phyloP scores from a whole-genome alignment of 352 stramenopile species.

The Pythium insidiosum region DNA sequence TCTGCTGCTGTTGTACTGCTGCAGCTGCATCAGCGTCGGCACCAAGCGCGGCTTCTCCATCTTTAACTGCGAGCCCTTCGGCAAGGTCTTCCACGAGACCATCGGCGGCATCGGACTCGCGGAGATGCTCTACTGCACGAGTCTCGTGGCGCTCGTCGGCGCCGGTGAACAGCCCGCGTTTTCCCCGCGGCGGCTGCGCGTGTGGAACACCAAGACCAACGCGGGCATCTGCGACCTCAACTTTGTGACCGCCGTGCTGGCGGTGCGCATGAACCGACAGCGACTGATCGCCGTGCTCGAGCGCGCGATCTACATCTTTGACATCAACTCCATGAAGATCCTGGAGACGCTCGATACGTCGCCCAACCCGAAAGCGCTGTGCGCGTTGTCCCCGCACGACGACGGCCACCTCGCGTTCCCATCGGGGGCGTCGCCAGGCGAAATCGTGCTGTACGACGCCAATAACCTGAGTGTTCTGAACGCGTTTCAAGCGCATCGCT shows the following conservation, averaged over 20 bases:
- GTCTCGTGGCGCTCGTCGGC: constrained; percentile 87
- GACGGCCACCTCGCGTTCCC: constrained; percentile 84
- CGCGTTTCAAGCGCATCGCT: constrained; percentile 84
- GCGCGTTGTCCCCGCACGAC: constrained; percentile 78
- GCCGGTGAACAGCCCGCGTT: constrained; percentile 88
- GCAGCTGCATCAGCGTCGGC: constrained; percentile 86
- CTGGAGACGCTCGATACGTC: constrained; percentile 88
- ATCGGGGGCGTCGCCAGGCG: constrained; percentile 65
- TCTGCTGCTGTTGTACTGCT: constrained; percentile 2
- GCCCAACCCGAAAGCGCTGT: constrained; percentile 79
- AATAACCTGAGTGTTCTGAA: constrained; percentile 90
- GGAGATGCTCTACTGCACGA: constrained; percentile 93
- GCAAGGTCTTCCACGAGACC: constrained; percentile 80
- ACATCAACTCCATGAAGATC: constrained; percentile 92
- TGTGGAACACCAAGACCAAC: constrained; percentile 91
- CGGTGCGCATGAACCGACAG: constrained; percentile 89
- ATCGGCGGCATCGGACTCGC: constrained; percentile 87
- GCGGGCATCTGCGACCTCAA: constrained; percentile 89
- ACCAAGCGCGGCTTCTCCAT: constrained; percentile 83
- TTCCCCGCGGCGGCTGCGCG: constrained; percentile 79
- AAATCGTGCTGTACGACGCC: constrained; percentile 90
- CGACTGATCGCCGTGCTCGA: constrained; percentile 84
- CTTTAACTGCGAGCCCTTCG: constrained; percentile 91
- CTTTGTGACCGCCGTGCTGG: constrained; percentile 86
- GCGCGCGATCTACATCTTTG: constrained; percentile 90